These are phyloP conservation scores for Tetracladium marchalianum DNA, from an alignment of 495 filamentous ascomycete genomes.

Conservation along the genomic window DNA sequence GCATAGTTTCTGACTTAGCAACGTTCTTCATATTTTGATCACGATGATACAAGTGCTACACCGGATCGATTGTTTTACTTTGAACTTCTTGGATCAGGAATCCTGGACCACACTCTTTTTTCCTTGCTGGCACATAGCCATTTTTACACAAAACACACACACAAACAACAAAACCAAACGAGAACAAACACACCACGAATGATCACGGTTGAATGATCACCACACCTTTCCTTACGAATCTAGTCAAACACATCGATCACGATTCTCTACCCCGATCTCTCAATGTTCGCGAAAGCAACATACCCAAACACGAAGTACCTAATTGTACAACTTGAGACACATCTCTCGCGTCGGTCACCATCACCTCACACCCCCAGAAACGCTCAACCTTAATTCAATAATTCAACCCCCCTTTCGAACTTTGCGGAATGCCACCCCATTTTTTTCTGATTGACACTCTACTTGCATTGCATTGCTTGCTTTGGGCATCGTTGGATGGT, in stretches of 20 bases:
- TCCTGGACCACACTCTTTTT: conserved; percentile 18
- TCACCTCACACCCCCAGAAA: not conserved
- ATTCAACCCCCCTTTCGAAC: not conserved
- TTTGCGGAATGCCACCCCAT: not conserved
- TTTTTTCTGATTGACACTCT: not conserved
- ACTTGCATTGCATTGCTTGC: not conserved
- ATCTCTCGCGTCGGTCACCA: too few species aligned
- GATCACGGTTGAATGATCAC: conserved; percentile 1
- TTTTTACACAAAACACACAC: not conserved
- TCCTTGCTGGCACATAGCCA: conserved; percentile 5
- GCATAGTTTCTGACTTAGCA: conserved; percentile 17
- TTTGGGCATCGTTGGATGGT: not conserved
- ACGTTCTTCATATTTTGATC: conserved; percentile 3
- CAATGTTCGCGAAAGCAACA: too few species aligned
- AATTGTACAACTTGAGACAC: too few species aligned
- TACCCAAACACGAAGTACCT: too few species aligned
- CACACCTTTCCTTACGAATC: not conserved
- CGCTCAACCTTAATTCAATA: too few species aligned
- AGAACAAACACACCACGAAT: conserved; percentile 1
- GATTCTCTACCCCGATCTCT: not conserved
- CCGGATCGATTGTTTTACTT: not conserved
- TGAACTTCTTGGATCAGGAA: conserved; percentile 22
- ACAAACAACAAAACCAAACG: not conserved
- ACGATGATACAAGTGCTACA: conserved; percentile 3
- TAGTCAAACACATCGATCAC: not conserved